Percentiles rank a stretch among this genome's conserved stretches.
These are phyloP conservation scores for Umbellularia californica DNA, from an alignment of 164 flowering plant species.

Conservation along the genomic window DNA sequence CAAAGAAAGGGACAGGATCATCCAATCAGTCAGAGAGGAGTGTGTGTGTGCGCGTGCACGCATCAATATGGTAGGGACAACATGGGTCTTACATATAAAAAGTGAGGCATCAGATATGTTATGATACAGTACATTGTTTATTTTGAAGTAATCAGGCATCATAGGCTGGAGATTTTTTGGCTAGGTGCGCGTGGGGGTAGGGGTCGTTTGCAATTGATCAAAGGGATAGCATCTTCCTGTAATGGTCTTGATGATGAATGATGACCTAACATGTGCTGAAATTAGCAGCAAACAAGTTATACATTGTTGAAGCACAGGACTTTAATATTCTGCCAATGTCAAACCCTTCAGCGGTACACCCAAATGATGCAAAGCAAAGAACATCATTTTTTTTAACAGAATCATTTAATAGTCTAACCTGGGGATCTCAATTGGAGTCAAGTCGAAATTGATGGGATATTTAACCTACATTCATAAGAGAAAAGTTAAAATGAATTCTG, in stretches of 20 bases:
- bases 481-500: constrained; percentile 15
- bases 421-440: constrained; percentile 69
- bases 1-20: too few species aligned
- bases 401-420: constrained; percentile 40
- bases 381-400: not conserved
- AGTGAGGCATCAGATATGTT: too few species aligned
- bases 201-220: not conserved
- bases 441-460: constrained; percentile 76
- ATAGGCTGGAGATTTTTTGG: too few species aligned
- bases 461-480: constrained; percentile 46
- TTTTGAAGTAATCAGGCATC: too few species aligned
- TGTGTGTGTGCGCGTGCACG: too few species aligned
- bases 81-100: too few species aligned
- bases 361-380: not conserved
- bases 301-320: not conserved
- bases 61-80: too few species aligned
- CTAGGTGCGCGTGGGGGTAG: too few species aligned
- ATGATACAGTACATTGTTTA: too few species aligned
- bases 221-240: not conserved
- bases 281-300: not conserved
- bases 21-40: too few species aligned
- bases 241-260: too few species aligned
- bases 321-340: not conserved
- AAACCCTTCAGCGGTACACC: not conserved
- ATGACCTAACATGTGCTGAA: not conserved